phyloP scores from a whole-genome alignment of 2,329 filamentous ascomycete species.

The Beauveria sp. region DNA sequence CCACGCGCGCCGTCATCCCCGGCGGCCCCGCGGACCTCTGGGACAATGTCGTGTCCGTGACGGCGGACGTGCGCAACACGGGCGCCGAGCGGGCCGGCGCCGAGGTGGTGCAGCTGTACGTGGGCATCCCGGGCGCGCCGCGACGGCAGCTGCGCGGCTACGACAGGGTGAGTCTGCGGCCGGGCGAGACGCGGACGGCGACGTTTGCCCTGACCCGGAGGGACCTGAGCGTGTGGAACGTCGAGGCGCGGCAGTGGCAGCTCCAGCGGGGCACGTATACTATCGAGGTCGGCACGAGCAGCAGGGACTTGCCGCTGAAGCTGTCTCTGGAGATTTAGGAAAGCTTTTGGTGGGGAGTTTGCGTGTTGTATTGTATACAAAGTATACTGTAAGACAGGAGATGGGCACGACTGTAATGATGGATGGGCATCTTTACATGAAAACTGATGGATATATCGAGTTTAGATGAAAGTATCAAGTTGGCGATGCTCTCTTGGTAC shows the following conservation, averaged over 20 bases:
- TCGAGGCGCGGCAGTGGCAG: constrained; percentile 52
- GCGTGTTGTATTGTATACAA: too few species aligned
- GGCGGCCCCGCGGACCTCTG: constrained; percentile 42
- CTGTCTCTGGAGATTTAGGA: constrained; percentile 28
- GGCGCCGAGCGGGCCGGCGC: constrained; percentile 32
- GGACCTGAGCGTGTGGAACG: constrained; percentile 62
- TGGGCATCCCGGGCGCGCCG: constrained; percentile 46
- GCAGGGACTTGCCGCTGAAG: constrained; percentile 34
- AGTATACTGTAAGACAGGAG: too few species aligned
- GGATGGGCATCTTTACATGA: too few species aligned
- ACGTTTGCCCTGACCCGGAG: constrained; percentile 50
- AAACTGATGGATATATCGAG: too few species aligned
- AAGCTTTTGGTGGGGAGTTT: neutral
- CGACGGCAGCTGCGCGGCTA: constrained; percentile 58
- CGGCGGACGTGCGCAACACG: constrained; percentile 33
- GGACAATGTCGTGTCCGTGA: constrained; percentile 35
- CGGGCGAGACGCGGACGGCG: constrained; percentile 36
- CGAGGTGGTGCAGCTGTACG: constrained; percentile 42
- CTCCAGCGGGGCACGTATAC: constrained; percentile 37
- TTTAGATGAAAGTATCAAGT: too few species aligned
- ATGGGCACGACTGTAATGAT: too few species aligned
- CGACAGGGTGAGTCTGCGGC: constrained; percentile 47
- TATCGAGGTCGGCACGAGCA: constrained; percentile 41
- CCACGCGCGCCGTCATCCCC: constrained; percentile 30
- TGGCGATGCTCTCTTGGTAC: too few species aligned